phyloP scores from a whole-genome alignment of 108 stramenopile genomes.

The Discostella pseudostelligera region DNA sequence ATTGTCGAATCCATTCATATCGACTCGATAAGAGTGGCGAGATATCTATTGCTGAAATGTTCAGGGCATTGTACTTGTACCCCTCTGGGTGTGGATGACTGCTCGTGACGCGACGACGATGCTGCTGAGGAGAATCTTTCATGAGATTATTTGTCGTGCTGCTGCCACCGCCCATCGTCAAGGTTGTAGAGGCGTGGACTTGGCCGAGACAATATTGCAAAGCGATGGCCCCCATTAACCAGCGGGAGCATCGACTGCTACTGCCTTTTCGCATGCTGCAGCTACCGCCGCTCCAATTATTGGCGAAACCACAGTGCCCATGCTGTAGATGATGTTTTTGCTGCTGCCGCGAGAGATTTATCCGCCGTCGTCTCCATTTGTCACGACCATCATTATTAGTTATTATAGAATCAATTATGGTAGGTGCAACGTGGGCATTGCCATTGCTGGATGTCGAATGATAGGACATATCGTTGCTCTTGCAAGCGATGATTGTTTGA shows the following conservation, averaged over 20 bases:
- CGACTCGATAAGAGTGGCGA: constrained; percentile 7
- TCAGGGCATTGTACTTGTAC: neutral
- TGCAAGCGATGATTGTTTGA: too few relatives aligned
- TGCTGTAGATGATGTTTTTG: too few relatives aligned
- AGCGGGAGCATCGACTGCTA: neutral
- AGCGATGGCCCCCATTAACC: neutral
- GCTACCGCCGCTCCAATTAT: neutral
- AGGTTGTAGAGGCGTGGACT: neutral
- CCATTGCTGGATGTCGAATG: too few relatives aligned
- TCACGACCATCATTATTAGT: too few relatives aligned
- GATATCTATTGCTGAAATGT: constrained; percentile 6
- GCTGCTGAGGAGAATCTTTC: neutral
- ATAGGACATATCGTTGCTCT: too few relatives aligned
- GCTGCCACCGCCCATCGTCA: neutral
- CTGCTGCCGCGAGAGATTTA: too few relatives aligned
- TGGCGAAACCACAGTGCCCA: too few relatives aligned
- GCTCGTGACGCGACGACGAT: neutral
- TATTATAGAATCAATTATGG: too few relatives aligned
- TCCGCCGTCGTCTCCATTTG: too few relatives aligned
- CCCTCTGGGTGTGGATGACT: neutral
- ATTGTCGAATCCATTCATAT: constrained; percentile 32
- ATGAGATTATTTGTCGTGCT: neutral
- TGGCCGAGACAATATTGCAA: neutral
- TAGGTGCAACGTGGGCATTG: too few relatives aligned
- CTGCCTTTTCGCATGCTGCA: neutral